Evolutionary conservation across 148 eudicot species (phyloP), one percentile per base, ranked within the genome.

Genomic region (Silene uniflora): DNA sequence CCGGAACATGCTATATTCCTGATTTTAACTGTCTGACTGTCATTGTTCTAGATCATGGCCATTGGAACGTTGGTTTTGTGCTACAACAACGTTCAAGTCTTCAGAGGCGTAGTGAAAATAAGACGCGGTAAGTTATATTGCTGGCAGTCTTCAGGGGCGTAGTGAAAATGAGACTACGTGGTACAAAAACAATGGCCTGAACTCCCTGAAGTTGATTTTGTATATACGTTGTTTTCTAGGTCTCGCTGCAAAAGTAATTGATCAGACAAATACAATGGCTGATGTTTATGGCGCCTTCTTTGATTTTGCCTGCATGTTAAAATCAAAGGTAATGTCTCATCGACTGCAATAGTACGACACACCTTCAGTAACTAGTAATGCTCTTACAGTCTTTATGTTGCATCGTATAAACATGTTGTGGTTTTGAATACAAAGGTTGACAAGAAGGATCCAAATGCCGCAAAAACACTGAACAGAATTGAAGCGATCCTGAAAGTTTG

Each of bases 271-370:
- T 55, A 81, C 89, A 47, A 91, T 94, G 87, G 73, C 89, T 49
- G 97, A 94, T 83, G 97, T 94, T 49, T 91, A 90, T 76, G 95
- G 95, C 23, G 95, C 91, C 67, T 94, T 94, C 83, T 94, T 78
- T 35, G 97, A 91, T 81, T 94, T 94, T 69, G 86, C 91, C 54
- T 83, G 86, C 64, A 85, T 91, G 90, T 73, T 91, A 70, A 89
- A 90, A 78, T 85, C 88, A 64, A 94, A 94, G 98, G 92, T 89
- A 77, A 9, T 56, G 7, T 39, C 71, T 67, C 7, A 21, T 19
- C 42, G 3, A 42, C 47, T 0, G 14, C 55, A 16, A 29, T 17
- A 66, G 22, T 12, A 35, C 3, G 22, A 47, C 69, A 35, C 5
- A 7, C 46, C 13, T 16, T 27, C 39, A 3, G 42, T 10, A 63